A percentile compares a stretch with the other conserved stretches of the same genome.
Evolutionary conservation across 257 asterid genomes (phyloP).

Genomic region (Apocynum venetum): DNA sequence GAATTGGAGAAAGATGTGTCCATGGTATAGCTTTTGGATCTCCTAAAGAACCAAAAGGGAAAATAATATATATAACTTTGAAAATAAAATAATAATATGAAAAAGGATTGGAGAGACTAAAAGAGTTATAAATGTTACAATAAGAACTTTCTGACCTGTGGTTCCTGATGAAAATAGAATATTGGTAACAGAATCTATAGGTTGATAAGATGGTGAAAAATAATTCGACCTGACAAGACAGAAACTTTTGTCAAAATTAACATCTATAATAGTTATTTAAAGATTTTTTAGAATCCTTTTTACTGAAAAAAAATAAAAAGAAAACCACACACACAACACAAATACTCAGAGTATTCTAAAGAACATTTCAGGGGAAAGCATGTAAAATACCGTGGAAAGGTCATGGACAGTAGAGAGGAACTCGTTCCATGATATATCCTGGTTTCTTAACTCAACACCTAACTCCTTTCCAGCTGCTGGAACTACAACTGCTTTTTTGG

Average conservation of each 20-base stretch:
- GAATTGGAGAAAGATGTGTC: constrained; percentile 90
- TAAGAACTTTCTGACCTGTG: constrained; percentile 48
- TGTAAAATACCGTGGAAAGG: constrained; percentile 45
- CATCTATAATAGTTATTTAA: neutral
- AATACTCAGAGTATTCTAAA: neutral
- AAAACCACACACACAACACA: neutral
- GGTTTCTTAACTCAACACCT: constrained; percentile 53
- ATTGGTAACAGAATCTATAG: constrained; percentile 66
- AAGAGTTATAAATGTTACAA: neutral
- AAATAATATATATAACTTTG: neutral
- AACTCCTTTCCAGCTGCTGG: constrained; percentile 70
- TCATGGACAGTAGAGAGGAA: constrained; percentile 53
- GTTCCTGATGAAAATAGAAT: constrained; percentile 94
- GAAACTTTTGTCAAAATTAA: constrained; percentile 13
- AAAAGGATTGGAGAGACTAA: neutral
- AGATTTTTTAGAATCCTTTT: neutral
- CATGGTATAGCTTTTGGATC: constrained; percentile 97
- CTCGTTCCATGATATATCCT: constrained; percentile 64
- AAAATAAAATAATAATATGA: neutral
- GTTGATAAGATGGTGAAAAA: constrained; percentile 59
- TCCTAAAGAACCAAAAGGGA: constrained; percentile 39
- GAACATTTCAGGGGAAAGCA: neutral
- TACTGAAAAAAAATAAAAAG: neutral
- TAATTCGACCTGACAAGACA: constrained; percentile 48
- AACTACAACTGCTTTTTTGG: constrained; percentile 58